phyloP scores from a whole-genome alignment of 768 basidiomycete species.

The Boletus sp. region DNA sequence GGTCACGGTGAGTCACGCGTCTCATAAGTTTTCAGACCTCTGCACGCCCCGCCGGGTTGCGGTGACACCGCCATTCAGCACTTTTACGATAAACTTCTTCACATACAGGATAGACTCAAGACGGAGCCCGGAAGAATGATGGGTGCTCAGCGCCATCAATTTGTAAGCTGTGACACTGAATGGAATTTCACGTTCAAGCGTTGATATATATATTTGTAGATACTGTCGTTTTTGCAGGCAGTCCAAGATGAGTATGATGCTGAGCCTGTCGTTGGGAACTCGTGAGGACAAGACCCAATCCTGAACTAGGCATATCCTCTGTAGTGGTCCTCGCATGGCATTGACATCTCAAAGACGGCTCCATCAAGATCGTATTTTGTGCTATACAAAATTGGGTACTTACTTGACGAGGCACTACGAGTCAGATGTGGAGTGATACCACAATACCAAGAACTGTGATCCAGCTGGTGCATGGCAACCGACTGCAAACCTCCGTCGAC shows the following conservation, averaged over 20 bases:
- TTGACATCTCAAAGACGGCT: background rate
- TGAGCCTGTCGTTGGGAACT: background rate
- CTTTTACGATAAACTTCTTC: constrained; percentile 83
- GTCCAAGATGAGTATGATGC: constrained; percentile 53
- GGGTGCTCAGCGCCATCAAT: constrained; percentile 69
- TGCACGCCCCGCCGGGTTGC: constrained; percentile 49
- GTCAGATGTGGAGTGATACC: background rate
- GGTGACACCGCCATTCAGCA: constrained; percentile 69
- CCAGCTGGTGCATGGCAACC: background rate
- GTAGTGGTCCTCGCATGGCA: background rate
- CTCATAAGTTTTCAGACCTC: constrained; percentile 30
- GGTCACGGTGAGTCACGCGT: background rate
- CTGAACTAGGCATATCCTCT: background rate
- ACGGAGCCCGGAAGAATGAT: constrained; percentile 67
- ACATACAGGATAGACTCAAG: constrained; percentile 73
- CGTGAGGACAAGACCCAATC: background rate
- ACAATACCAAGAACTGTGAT: background rate
- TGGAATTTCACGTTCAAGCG: constrained; percentile 1
- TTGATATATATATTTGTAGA: constrained; percentile 36
- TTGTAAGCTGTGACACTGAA: constrained; percentile 44
- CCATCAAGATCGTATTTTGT: background rate
- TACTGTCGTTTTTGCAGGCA: constrained; percentile 60
- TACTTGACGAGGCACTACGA: background rate
- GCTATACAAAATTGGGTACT: background rate
- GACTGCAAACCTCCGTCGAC: background rate